Evolutionary conservation across 2,329 filamentous ascomycete genomes (phyloP), one percentile per base, ranked within the genome.

Genomic region (Aurifilum marmelostoma): DNA sequence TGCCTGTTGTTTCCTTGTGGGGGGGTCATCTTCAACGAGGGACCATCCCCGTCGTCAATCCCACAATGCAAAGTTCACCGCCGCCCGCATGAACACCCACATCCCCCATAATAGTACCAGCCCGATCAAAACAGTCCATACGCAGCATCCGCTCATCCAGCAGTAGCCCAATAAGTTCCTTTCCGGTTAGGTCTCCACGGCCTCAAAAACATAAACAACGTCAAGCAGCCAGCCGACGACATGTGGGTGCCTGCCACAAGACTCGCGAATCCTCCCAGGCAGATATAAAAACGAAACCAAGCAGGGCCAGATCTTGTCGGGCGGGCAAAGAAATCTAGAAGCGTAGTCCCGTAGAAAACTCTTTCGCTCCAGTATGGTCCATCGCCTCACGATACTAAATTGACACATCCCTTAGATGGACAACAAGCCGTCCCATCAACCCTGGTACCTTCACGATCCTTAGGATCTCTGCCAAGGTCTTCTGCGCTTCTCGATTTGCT

Each of bases 201-300:
- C 63, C 67, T 63, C 64, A 14, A 67, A 71, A 67, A 71, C n/a
- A 67, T 71, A 71, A 64, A 69, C 63, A 69, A 63, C 71, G 72
- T 74, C 72, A 59, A 67, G 54, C 43, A 74, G 73, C 75, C 74
- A 75, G 75, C 74, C 75, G 75, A 77, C 75, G 75, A 77, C 56
- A 75, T 72, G 74, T 75, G 74, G 74, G 73, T 72, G 67, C 71
- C 75, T 70, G 75, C 77, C 76, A 75, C 76, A 76, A 75, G 39
- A 75, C 74, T 75, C 71, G 75, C 75, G 75, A 54, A 65, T 69
- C 73, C 43, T 76, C 76, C 74, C 76, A 77, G 76, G 77, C 73
- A 77, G 78, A 78, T 76, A 78, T 78, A 75, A 77, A 76, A 76
- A 77, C 76, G 70, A 67, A 71, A 71, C 67, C 67, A 74, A 73